phyloP scores from a whole-genome alignment of 2,329 filamentous ascomycete genomes.

The Ceratocystis variospora region DNA sequence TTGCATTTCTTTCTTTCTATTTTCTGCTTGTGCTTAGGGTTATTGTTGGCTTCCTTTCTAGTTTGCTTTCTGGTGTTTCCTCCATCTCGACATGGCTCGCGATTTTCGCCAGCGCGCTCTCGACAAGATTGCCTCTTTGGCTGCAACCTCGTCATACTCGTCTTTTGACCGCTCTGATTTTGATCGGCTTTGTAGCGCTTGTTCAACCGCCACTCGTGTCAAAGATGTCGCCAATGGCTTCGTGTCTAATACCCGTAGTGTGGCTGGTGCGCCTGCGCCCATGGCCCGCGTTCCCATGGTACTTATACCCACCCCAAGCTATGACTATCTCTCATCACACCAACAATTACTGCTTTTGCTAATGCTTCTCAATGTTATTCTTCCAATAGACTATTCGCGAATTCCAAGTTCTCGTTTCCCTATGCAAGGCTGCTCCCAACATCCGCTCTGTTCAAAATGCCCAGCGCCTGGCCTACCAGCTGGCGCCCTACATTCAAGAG shows the following conservation, averaged over 20 bases:
- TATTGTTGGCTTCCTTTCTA: background rate
- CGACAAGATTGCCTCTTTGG: conserved; percentile 51
- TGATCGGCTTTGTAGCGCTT: conserved; percentile 46
- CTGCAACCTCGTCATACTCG: conserved; percentile 39
- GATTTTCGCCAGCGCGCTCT: conserved; percentile 49
- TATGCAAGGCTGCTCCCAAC: conserved; percentile 77
- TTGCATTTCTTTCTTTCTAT: background rate
- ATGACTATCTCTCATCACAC: background rate
- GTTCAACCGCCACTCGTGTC: conserved; percentile 33
- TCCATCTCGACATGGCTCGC: conserved; percentile 31
- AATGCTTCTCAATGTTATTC: background rate
- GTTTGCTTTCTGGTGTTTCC: background rate
- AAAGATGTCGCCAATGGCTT: conserved; percentile 36
- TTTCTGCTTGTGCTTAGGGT: background rate
- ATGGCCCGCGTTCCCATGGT: conserved; percentile 49
- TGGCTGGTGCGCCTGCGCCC: conserved; percentile 27
- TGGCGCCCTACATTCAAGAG: conserved; percentile 75
- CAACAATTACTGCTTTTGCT: background rate
- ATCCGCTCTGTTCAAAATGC: conserved; percentile 60
- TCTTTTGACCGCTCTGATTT: conserved; percentile 50
- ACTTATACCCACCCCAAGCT: conserved; percentile 21
- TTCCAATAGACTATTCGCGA: conserved; percentile 65
- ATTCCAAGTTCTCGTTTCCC: conserved; percentile 77
- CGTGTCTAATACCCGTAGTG: conserved; percentile 6
- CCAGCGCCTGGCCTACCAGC: conserved; percentile 60